Base-by-base conservation (phyloP, 2,329 filamentous ascomycete genomes). In the Clathrospora elynae region DNA sequence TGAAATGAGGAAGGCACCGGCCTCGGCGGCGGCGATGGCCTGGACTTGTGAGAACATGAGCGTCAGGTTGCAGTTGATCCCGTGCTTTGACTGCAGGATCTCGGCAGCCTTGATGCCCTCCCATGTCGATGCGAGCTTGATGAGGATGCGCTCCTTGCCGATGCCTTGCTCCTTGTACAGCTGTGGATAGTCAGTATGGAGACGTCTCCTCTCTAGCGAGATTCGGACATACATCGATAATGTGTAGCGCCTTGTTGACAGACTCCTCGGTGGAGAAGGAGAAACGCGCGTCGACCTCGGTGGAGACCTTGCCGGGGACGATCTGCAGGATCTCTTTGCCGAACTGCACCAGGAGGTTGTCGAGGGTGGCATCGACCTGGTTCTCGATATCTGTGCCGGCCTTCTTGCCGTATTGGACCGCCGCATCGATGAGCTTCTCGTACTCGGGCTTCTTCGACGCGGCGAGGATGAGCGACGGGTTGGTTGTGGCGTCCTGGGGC, bases 401-500 rank as follows among this genome's bases (percentile, higher is more conserved):
- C 63, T 79, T 68, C 86, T 96, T 97, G 76, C 88, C 92, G 76
- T 90, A 91, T 56, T 79, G 81, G 61, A 96, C 80, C 63, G 92
- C 90, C 43, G 79, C 77, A 70, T 97, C 91, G 64, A 96, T 95
- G 71, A 97, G 79, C 75, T 86, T 86, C 68, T 88, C 90, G 75
- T 97, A 97, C 76, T 96, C 91, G 72, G 88, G 71, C 85, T 97
- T 97, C 84, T 99, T 97, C 72, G 93, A 91, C 56, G 93, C 93
- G 61, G 91, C 92, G 72, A 99, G 87, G 76, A 99, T 97, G 73
- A 99, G 83, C 55, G 93, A 97, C 49, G 93, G 93, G 85, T 99
- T 99, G 80, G 93, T 99, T 74, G 93, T 99, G 71, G 93, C 93
- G 88, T 99, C 93, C 82, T 99, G 91, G 58, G 93, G 93, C 85